These are phyloP conservation scores for Chamaecrista fasciculata DNA, from an alignment of 306 rosid species.

Conservation along the genomic window DNA sequence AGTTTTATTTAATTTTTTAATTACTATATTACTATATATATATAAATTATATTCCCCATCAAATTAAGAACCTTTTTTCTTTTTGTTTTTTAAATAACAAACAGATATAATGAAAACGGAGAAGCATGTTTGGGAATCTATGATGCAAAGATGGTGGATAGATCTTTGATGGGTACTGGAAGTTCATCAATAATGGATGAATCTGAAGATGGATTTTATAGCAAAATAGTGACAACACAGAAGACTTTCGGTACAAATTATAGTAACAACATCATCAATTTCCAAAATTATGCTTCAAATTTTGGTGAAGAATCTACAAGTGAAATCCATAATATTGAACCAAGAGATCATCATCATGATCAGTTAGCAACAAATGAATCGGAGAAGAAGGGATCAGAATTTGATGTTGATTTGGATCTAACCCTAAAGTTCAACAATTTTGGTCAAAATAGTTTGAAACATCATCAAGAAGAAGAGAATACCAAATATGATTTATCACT, in stretches of 20 bases:
- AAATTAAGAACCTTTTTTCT: too few relatives aligned
- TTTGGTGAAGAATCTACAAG: slow-evolving; percentile 33
- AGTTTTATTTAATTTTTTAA: too few relatives aligned
- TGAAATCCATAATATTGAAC: slow-evolving; percentile 32
- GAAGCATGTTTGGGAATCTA: too few relatives aligned
- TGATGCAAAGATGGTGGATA: slow-evolving; percentile 21
- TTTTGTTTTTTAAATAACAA: too few relatives aligned
- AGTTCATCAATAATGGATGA: slow-evolving; percentile 27
- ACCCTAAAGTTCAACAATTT: not conserved
- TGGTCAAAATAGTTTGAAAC: not conserved
- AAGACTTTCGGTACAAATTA: too few relatives aligned
- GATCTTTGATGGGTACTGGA: not conserved
- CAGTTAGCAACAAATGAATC: not conserved
- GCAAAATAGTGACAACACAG: slow-evolving; percentile 23
- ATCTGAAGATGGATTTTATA: slow-evolving; percentile 41
- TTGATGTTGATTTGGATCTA: slow-evolving; percentile 26
- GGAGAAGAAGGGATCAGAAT: slow-evolving; percentile 13
- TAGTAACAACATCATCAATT: too few relatives aligned
- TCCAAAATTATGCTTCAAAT: slow-evolving; percentile 28
- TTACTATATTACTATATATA: too few relatives aligned
- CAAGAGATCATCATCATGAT: slow-evolving; percentile 31
- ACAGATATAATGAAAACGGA: too few relatives aligned
- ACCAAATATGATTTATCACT: too few relatives aligned
- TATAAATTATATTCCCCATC: too few relatives aligned
- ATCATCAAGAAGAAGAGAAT: too few relatives aligned